Conservation (phyloP, 345 rosid species). For the Geranium brycei region DNA sequence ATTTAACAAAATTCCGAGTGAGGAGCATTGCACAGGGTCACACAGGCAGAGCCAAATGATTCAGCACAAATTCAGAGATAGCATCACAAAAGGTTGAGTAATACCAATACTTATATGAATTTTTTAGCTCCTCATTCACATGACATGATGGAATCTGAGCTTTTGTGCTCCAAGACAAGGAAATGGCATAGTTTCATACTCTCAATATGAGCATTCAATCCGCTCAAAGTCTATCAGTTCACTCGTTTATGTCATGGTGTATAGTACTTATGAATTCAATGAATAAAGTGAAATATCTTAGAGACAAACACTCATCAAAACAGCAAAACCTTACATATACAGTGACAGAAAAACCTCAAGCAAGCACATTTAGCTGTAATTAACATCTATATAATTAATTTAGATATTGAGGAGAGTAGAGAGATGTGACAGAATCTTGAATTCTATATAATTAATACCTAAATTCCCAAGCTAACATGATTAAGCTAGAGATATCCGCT, state of each 20-base stretch:
- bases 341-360: background rate
- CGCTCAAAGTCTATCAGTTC: background rate
- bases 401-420: too few species aligned
- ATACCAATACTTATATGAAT: too few species aligned
- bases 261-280: too few species aligned
- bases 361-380: background rate
- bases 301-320: background rate
- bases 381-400: too few species aligned
- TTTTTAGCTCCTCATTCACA: too few species aligned
- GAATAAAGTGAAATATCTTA: too few species aligned
- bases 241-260: too few species aligned
- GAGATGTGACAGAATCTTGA: background rate
- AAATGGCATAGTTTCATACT: background rate
- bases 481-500: background rate
- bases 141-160: background rate
- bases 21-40: too few species aligned
- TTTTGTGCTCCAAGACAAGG: background rate
- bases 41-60: too few species aligned
- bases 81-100: too few species aligned
- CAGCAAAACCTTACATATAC: background rate
- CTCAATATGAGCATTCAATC: background rate
- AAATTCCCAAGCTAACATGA: background rate
- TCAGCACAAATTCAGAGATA: too few species aligned
- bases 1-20: background rate
- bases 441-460: background rate